phyloP scores from a whole-genome alignment of 176 grass and related monocot species.

The Guadua angustifolia region DNA sequence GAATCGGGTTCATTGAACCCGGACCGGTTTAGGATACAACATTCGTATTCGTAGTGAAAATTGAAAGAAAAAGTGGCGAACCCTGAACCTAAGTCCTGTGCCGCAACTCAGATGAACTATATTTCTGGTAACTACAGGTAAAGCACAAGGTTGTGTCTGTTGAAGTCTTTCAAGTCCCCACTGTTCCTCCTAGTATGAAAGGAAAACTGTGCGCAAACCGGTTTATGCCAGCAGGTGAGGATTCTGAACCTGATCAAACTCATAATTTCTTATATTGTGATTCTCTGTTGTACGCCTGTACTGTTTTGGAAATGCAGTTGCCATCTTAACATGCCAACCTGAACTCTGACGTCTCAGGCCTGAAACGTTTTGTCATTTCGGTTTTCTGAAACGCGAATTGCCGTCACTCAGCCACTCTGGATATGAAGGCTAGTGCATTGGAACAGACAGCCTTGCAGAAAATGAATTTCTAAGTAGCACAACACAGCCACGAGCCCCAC shows the following conservation, averaged over 20 bases:
- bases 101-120: no score
- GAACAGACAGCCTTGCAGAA: constrained; percentile 23
- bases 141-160: no score
- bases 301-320: neutral
- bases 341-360: constrained; percentile 25
- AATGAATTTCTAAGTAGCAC: neutral
- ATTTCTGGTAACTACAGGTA: no score
- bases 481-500: constrained; percentile 8
- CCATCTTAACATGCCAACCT: neutral
- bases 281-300: neutral
- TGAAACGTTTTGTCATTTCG: constrained; percentile 15
- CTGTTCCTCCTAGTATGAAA: no score
- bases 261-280: neutral
- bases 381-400: neutral
- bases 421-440: neutral
- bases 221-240: neutral
- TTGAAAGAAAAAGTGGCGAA: no score
- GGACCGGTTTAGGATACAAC: no score
- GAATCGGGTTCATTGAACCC: no score
- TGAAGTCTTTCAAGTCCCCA: no score
- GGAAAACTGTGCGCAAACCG: neutral
- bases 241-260: neutral
- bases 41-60: no score
- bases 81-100: no score
- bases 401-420: neutral